Base-by-base conservation (phyloP, 2,329 filamentous ascomycete species). In the Colletotrichum musicola region DNA sequence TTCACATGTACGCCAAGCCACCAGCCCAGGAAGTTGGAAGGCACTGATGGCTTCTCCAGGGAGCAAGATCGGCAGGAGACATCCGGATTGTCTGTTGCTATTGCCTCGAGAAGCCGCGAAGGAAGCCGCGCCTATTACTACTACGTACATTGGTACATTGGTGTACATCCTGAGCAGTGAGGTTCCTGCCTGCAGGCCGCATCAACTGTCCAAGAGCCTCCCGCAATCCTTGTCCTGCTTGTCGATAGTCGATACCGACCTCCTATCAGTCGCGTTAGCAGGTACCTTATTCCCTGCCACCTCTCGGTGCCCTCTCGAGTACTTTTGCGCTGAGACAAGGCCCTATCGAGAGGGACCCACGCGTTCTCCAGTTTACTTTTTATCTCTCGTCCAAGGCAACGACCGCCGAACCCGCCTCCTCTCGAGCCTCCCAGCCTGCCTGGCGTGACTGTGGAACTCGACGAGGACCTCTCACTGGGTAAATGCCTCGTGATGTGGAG, bases 1-100 rank as follows among this genome's bases (percentile, higher is more conserved):
- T 69, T 69, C 66, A 69, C 66, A 69, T 69, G 66, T 61, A 42
- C 44, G 66, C 66, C 62, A 66, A 51, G 55, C 56, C 57, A 35
- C 38, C 55, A 51, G 18, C 18, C 61, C 42, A 40, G 65, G 49
- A 56, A 44, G 30, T 61, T 56, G 62, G 66, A 69, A 38, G 55
- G n/a, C 50, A 50, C 54, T 25, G 40, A 51, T 18, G 12, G 60
- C 50, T 2, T 55, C 7, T 50, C 27, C 18, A 16, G 49, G 55
- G 49, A 65, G 50, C 16, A 44, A 35, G 62, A 69, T 69, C 66
- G 66, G 62, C 66, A 66, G 51, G 56, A 66, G 38, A 66, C 35
- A 50, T 40, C 55, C 44, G 66, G 62, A 69, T 66, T 69, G 30
- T 51, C 25, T 35, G 59, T 54, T 56, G 22, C 35, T 51, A 7